Percentiles rank a stretch among this genome's conserved stretches.
These are phyloP conservation scores for Cyclotella atomus DNA, from an alignment of 108 stramenopile species.

Conservation along the genomic window DNA sequence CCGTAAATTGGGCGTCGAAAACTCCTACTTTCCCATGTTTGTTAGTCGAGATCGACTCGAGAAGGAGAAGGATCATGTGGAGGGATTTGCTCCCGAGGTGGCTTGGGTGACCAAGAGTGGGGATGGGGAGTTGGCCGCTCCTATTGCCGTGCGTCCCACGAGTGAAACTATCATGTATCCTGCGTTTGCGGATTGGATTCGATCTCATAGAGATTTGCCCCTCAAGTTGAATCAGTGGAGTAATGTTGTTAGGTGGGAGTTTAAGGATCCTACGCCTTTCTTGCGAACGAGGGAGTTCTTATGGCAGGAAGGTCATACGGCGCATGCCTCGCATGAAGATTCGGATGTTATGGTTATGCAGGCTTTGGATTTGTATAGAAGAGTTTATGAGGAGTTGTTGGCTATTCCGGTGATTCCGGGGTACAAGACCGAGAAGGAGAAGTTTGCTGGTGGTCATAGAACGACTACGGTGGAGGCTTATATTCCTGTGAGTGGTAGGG, in stretches of 20 bases:
- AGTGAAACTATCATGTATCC: conserved; percentile 99
- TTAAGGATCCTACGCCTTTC: conserved; percentile 99
- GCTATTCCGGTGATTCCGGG: conserved; percentile 98
- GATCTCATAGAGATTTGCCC: conserved; percentile 92
- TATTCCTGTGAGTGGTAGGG: conserved; percentile 95
- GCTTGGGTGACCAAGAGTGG: conserved; percentile 96
- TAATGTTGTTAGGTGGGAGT: conserved; percentile 99
- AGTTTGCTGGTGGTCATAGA: conserved; percentile 97
- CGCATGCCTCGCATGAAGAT: conserved; percentile 96
- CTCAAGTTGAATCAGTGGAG: conserved; percentile 99
- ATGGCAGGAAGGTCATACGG: conserved; percentile 99
- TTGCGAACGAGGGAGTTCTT: conserved; percentile 97
- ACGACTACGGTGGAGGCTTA: conserved; percentile 99
- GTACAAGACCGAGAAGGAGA: conserved; percentile 97
- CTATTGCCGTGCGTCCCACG: conserved; percentile 98
- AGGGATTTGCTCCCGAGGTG: conserved; percentile 99
- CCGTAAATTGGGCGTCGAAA: conserved; percentile 89
- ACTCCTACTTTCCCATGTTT: conserved; percentile 98
- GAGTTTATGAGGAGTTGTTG: conserved; percentile 97
- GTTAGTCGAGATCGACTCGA: conserved; percentile 92
- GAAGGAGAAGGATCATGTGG: conserved; percentile 98
- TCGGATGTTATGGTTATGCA: conserved; percentile 96
- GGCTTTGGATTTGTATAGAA: conserved; percentile 94
- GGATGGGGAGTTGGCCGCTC: conserved; percentile 91
- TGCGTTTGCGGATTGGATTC: conserved; percentile 97